These are phyloP conservation scores for Xylariaceae sp. DNA, from an alignment of 2,329 filamentous ascomycete genomes.

Conservation along the genomic window DNA sequence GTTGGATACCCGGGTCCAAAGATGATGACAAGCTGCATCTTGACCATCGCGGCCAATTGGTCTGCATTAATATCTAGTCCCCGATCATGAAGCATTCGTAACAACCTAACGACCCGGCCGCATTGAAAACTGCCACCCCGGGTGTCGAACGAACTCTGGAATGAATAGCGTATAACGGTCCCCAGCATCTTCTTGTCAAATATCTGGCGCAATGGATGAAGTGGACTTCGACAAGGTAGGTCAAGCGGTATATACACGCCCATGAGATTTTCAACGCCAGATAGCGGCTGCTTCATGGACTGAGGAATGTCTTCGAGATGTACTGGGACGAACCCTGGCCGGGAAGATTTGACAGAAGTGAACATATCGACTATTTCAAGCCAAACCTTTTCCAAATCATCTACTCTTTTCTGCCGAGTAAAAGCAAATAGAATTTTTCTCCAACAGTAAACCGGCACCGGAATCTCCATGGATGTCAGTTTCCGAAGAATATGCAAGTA, in stretches of 20 bases:
- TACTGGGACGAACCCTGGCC: slow-evolving; percentile 44
- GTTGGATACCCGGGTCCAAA: slow-evolving; percentile 34
- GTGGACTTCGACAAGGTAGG: slow-evolving; percentile 43
- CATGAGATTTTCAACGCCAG: slow-evolving; percentile 37
- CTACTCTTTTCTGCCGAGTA: slow-evolving; percentile 46
- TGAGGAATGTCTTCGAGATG: slow-evolving; percentile 48
- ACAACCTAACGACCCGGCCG: slow-evolving; percentile 37
- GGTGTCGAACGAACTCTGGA: slow-evolving; percentile 41
- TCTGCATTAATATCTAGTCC: slow-evolving; percentile 33
- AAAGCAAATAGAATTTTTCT: slow-evolving; percentile 48
- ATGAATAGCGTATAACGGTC: slow-evolving; percentile 49
- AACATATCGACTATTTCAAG: slow-evolving; percentile 45
- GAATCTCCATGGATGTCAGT: slow-evolving; percentile 44
- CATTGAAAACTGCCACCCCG: slow-evolving; percentile 30
- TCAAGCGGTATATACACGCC: slow-evolving; percentile 46
- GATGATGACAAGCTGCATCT: slow-evolving; percentile 38
- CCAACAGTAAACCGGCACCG: slow-evolving; percentile 47
- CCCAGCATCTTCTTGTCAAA: slow-evolving; percentile 47
- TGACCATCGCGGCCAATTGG: slow-evolving; percentile 33
- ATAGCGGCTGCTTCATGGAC: slow-evolving; percentile 35
- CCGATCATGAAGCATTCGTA: slow-evolving; percentile 38
- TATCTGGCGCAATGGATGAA: slow-evolving; percentile 52
- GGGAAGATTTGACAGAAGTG: slow-evolving; percentile 37
- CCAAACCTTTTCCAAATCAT: slow-evolving; percentile 49
- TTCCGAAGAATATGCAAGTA: slow-evolving; percentile 40